Base-by-base conservation (phyloP, 1,284 basidiomycete species). In the Apiotrichum sp. region DNA sequence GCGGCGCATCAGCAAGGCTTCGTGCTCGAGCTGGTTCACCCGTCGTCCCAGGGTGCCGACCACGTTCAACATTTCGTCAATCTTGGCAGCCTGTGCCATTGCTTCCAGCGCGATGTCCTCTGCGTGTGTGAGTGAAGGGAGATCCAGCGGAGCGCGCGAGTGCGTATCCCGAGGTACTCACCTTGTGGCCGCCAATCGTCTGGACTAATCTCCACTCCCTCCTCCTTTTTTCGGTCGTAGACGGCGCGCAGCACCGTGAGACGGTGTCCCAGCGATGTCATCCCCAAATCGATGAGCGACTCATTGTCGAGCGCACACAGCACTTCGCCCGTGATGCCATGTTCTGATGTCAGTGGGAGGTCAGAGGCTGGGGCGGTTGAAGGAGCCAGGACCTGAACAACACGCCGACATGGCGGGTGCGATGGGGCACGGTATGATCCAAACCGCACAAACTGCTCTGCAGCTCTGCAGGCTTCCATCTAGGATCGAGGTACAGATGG, bases 111-210 rank as follows among this genome's bases (percentile, higher is more conserved):
- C 54, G 6, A 57, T 56, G 31, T 61, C 63, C 14, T 68, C 68
- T 65, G 51, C 39, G 13, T 22, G 22, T 22, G 22, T 22, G 22
- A 22, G 22, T 22, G 22, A 22, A 22, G 22, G 22, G 22, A 22
- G 22, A 22, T 22, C 22, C 22, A 22, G 22, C 22, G 22, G 22
- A 22, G 22, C 22, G 22, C 22, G 22, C 22, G 29, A 6, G 36
- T 47, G 10, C 29, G 45, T 31, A n/a, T 16, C 6, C 9, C 33
- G 6, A 2, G 7, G 8, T n/a, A 78, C 88, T 69, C 71, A 92
- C 92, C 93, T 63, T 89, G 89, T 29, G 93, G 93, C 32, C 91
- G 82, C 77, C 93, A 97, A 66, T 91, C 84, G 62, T 89, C 88
- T 41, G 87, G 80, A 55, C 89, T 88, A 62, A 96, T 84, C 46